Evolutionary conservation across 2,329 filamentous ascomycete species (phyloP).

Genomic region (Neobulgaria alba): DNA sequence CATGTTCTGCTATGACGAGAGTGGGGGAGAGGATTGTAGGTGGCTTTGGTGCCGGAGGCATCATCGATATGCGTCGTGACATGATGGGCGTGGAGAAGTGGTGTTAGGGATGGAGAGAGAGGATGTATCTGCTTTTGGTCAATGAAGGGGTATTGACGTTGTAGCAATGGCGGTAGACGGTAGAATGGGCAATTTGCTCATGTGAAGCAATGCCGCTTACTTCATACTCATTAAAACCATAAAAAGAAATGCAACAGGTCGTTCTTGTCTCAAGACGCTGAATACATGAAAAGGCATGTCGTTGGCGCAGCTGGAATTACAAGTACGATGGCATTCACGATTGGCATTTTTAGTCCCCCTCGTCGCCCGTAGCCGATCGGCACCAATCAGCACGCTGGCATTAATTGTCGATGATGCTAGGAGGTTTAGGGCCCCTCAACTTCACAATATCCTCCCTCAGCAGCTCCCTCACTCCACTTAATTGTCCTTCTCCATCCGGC

Average conservation of each 20-base stretch:
- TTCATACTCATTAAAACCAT: slow-evolving; percentile 3
- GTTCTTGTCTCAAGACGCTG: too few species aligned
- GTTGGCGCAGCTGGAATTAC: too few species aligned
- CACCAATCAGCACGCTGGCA: slow-evolving; percentile 11
- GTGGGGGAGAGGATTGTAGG: slow-evolving; percentile 54
- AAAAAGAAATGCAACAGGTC: too few species aligned
- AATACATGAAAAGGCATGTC: too few species aligned
- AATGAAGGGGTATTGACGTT: slow-evolving; percentile 8
- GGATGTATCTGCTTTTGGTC: slow-evolving; percentile 5
- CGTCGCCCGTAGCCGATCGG: slow-evolving; percentile 1
- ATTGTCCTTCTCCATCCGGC: slow-evolving; percentile 10
- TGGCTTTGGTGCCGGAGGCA: slow-evolving; percentile 44
- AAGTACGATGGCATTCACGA: slow-evolving; percentile 1
- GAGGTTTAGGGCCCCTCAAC: slow-evolving; percentile 4
- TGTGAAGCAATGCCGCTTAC: slow-evolving; percentile 18
- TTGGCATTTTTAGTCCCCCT: not conserved
- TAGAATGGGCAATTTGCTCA: slow-evolving; percentile 11
- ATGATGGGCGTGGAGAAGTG: slow-evolving; percentile 11
- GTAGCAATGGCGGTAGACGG: slow-evolving; percentile 10
- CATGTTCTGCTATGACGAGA: slow-evolving; percentile 53
- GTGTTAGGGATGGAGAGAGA: not conserved
- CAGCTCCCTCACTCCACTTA: slow-evolving; percentile 7
- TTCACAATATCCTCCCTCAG: slow-evolving; percentile 11
- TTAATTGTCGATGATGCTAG: slow-evolving; percentile 16
- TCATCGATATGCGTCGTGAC: slow-evolving; percentile 37